Evolutionary conservation across 345 rosid species (phyloP).

Genomic region (Fremontodendron californicum): DNA sequence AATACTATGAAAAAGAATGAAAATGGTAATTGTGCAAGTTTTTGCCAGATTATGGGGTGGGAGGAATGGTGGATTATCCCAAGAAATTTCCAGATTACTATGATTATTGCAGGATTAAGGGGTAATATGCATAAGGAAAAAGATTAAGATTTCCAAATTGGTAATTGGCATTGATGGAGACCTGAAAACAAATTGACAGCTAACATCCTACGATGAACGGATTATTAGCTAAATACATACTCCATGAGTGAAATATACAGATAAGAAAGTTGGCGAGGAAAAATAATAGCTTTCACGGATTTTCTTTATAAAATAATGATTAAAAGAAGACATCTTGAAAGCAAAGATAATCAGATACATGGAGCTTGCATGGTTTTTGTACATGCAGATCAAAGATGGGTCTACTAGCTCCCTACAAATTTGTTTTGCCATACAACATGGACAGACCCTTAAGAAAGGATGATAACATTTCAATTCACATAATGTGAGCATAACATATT

Average conservation of each 20-base stretch:
- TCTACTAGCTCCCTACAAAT: slow-evolving; percentile 6
- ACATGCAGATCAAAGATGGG: no score
- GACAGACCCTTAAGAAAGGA: not conserved
- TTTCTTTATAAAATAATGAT: not conserved
- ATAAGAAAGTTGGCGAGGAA: no score
- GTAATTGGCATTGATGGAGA: not conserved
- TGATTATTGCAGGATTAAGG: no score
- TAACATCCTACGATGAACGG: no score
- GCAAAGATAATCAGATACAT: not conserved
- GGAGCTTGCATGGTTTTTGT: slow-evolving; percentile 17
- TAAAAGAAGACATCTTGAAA: not conserved
- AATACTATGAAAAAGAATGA: no score
- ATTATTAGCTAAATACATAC: not conserved
- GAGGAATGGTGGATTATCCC: no score
- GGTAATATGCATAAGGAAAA: no score
- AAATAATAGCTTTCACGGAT: no score
- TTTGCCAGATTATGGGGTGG: no score
- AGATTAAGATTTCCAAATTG: not conserved
- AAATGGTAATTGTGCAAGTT: no score
- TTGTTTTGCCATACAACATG: not conserved
- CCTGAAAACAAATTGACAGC: no score
- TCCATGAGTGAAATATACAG: not conserved
- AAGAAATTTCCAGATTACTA: no score
- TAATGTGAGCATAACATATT: not conserved
- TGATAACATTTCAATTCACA: slow-evolving; percentile 9